These are phyloP conservation scores for Waltiozyma sp. DNA, from an alignment of 1,139 yeast genomes.

Conservation along the genomic window DNA sequence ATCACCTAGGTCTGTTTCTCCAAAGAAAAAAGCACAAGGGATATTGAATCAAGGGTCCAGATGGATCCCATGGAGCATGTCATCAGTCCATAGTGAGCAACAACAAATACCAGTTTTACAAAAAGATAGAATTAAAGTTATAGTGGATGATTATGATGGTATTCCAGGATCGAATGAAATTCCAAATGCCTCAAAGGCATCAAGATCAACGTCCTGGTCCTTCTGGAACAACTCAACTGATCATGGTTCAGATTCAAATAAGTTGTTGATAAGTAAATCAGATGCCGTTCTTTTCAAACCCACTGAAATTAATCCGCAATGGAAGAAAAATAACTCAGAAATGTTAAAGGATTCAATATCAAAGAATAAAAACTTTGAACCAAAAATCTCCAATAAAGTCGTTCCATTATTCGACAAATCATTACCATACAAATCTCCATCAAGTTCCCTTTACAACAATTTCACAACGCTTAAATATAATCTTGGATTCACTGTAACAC, in stretches of 20 bases:
- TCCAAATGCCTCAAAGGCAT: slow-evolving; percentile 8
- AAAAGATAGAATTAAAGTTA: neutral
- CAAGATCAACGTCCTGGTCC: slow-evolving; percentile 16
- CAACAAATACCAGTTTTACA: neutral
- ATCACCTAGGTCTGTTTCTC: neutral
- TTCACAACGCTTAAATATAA: slow-evolving; percentile 14
- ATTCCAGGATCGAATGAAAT: slow-evolving; percentile 2
- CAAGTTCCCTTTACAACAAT: slow-evolving; percentile 11
- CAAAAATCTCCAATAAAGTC: slow-evolving; percentile 16
- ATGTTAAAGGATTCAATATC: too few species aligned
- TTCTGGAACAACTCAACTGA: slow-evolving; percentile 12
- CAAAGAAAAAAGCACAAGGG: neutral
- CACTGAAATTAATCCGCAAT: slow-evolving; percentile 4
- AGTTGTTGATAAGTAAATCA: slow-evolving; percentile 13
- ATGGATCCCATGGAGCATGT: neutral
- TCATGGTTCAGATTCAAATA: slow-evolving; percentile 9
- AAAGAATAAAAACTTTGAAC: slow-evolving; percentile 1
- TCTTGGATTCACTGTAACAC: slow-evolving; percentile 15
- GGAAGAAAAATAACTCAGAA: too few species aligned
- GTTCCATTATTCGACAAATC: slow-evolving; percentile 24
- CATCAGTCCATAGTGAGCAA: neutral
- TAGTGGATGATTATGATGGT: neutral
- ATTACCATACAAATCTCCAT: slow-evolving; percentile 18
- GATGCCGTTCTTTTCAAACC: slow-evolving; percentile 17
- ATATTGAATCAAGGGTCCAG: too few species aligned